Evolutionary conservation across 1,284 basidiomycete species (phyloP).

Genomic region (Wallemia ichthyophaga): DNA sequence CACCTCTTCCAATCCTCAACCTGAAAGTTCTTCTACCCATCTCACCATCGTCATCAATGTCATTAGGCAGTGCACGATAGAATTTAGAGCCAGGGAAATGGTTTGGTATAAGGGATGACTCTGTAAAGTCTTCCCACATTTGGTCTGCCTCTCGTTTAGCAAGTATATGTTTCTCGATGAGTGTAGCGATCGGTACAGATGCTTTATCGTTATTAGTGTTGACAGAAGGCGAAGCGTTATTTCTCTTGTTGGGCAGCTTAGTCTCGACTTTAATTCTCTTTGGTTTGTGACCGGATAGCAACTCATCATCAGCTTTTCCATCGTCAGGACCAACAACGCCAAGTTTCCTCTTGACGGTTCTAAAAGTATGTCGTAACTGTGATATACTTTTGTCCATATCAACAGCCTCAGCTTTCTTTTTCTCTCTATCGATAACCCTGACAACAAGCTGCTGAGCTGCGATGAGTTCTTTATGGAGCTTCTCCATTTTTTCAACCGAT

Average conservation of each 20-base stretch:
- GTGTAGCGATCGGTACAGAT: constrained; percentile 3
- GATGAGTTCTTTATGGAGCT: constrained; percentile 43
- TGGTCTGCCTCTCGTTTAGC: constrained; percentile 11
- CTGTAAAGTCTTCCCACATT: constrained; percentile 12
- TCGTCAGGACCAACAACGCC: constrained; percentile 26
- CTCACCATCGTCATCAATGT: constrained; percentile 11
- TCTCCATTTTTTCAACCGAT: constrained; percentile 56
- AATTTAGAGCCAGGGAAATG: constrained; percentile 4
- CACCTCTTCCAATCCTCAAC: constrained; percentile 45
- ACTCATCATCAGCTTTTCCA: constrained; percentile 50
- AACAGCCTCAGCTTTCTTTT: constrained; percentile 32
- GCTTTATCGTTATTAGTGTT: constrained; percentile 6
- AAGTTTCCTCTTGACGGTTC: constrained; percentile 48
- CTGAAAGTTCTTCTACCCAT: constrained; percentile 27
- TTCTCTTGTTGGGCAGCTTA: constrained; percentile 8
- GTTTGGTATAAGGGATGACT: constrained; percentile 10
- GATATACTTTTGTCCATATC: constrained; percentile 35
- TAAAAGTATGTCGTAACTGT: constrained; percentile 42
- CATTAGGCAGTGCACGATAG: constrained; percentile 13
- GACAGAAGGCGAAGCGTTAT: constrained; percentile 4
- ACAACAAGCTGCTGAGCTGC: constrained; percentile 41
- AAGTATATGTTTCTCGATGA: background rate
- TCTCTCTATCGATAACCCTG: constrained; percentile 38
- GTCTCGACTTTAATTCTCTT: background rate
- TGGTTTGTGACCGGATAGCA: constrained; percentile 12